Evolutionary conservation across 2,329 filamentous ascomycete genomes (phyloP).

Genomic region (Claviceps sp.): DNA sequence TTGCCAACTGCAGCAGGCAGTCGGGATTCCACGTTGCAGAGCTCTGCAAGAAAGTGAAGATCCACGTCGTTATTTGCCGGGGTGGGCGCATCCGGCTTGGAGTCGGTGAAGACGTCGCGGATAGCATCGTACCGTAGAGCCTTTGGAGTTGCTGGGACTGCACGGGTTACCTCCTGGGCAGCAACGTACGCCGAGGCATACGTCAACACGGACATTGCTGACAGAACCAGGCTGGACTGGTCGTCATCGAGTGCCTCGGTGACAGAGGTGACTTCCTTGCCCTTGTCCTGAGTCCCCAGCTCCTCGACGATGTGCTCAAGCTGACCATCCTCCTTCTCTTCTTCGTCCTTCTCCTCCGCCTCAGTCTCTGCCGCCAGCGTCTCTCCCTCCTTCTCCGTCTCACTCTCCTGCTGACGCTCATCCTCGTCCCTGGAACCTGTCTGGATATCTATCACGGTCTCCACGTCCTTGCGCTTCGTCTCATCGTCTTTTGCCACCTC

Average conservation of each 20-base stretch:
- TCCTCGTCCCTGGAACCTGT: background rate
- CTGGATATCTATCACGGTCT: background rate
- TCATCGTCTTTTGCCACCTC: background rate
- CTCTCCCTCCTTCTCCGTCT: background rate
- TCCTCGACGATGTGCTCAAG: background rate
- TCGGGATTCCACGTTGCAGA: constrained; percentile 20
- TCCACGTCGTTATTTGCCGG: constrained; percentile 12
- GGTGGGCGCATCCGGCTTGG: constrained; percentile 17
- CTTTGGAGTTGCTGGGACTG: constrained; percentile 15
- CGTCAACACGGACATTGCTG: constrained; percentile 17
- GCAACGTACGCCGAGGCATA: constrained; percentile 20
- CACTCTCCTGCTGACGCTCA: background rate
- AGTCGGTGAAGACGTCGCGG: constrained; percentile 27
- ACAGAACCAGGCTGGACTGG: constrained; percentile 13
- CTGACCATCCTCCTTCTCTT: background rate
- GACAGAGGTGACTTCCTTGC: constrained; percentile 10
- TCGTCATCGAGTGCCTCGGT: constrained; percentile 9
- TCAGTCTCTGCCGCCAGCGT: background rate
- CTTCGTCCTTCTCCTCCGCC: background rate
- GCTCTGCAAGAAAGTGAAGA: constrained; percentile 21
- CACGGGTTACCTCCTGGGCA: constrained; percentile 15
- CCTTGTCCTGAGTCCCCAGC: background rate
- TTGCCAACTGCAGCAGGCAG: constrained; percentile 11
- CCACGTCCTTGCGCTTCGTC: background rate
- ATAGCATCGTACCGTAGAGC: constrained; percentile 24